phyloP scores from a whole-genome alignment of 345 rosid species.

The Brassica incana region DNA sequence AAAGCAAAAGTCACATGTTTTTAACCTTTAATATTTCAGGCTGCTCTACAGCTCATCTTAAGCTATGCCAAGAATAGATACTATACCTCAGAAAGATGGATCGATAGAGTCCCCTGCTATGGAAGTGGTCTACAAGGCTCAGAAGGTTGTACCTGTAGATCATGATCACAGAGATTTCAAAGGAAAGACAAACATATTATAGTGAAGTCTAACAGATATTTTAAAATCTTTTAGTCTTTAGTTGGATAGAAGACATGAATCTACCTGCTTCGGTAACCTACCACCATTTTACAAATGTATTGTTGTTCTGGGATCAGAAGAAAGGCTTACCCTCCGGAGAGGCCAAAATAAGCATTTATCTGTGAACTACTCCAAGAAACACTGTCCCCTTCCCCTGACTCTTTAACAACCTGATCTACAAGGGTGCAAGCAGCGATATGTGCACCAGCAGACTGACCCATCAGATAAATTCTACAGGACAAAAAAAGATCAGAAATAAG shows the following conservation, averaged over 20 bases:
- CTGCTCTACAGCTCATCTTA: slow-evolving; percentile 7
- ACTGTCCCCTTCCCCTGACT: slow-evolving; percentile 70
- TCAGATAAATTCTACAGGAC: slow-evolving; percentile 68
- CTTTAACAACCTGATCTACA: slow-evolving; percentile 90
- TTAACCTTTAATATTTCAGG: not conserved
- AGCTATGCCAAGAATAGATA: not conserved
- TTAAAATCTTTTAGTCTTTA: not conserved
- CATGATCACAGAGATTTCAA: slow-evolving; percentile 8
- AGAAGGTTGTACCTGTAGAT: slow-evolving; percentile 79
- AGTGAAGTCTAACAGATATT: no score
- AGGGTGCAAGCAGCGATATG: slow-evolving; percentile 92
- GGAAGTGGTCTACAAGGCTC: slow-evolving; percentile 82
- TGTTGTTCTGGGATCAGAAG: slow-evolving; percentile 1
- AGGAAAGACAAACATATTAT: not conserved
- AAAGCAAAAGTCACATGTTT: slow-evolving; percentile 17
- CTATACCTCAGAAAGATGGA: slow-evolving; percentile 72
- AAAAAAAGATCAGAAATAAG: slow-evolving; percentile 28
- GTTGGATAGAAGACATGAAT: slow-evolving; percentile 13
- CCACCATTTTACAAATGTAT: not conserved
- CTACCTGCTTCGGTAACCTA: slow-evolving; percentile 5
- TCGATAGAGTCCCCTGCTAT: slow-evolving; percentile 79
- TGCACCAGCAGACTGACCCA: slow-evolving; percentile 99
- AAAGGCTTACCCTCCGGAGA: slow-evolving; percentile 86
- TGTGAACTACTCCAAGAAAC: slow-evolving; percentile 83
- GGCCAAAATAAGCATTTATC: slow-evolving; percentile 81